Base-by-base conservation (phyloP, 2,329 filamentous ascomycete species). In the Cercospora citrullina region DNA sequence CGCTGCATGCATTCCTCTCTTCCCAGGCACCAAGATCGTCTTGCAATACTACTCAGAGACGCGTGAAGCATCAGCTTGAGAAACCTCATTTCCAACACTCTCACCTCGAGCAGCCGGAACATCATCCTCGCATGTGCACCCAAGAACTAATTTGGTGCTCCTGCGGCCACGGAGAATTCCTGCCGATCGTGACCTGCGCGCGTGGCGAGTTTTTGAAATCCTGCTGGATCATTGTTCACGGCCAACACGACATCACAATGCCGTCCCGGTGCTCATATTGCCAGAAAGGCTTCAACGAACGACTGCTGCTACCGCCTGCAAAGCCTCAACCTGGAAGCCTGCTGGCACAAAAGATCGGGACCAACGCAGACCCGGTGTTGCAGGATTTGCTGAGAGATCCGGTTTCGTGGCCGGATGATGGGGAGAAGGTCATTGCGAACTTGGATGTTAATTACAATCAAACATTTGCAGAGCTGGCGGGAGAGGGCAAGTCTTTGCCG, bases 141-240 rank as follows among this genome's bases (percentile, higher is more conserved):
- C 76, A 77, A 74, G 69, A 75, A 72, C 71, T 77, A 18, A 73
- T 77, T 63, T 77, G 76, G 76, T 77, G 76, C 68, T 71, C 70
- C 67, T 77, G 76, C 72, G 72, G 73, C 45, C 76, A 77, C 68
- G 76, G 75, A 70, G 76, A 77, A 65, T 72, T 77, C 64, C 72
- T 77, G 2, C 75, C 75, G 10, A 74, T 77, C 69, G 64, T 72
- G 7, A 63, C 53, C 14, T 77, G 76, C 57, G 16, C 68, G 4
- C 68, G 66, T 1, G 75, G 69, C 5, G 26, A 59, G 10, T 31
- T 58, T 14, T 5, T 69, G 4, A 72, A 73, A 4, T 63, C 63
- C 7, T 77, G 76, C 71, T 77, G 70, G 68, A 75, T 73, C 14
- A 70, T 77, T 26, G 70, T 77, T 1, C 72, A 75, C 30, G 76